Percentiles rank a stretch among this genome's conserved stretches.
These are phyloP conservation scores for Hemileccinum impolitum DNA, from an alignment of 768 basidiomycete species.

Conservation along the genomic window DNA sequence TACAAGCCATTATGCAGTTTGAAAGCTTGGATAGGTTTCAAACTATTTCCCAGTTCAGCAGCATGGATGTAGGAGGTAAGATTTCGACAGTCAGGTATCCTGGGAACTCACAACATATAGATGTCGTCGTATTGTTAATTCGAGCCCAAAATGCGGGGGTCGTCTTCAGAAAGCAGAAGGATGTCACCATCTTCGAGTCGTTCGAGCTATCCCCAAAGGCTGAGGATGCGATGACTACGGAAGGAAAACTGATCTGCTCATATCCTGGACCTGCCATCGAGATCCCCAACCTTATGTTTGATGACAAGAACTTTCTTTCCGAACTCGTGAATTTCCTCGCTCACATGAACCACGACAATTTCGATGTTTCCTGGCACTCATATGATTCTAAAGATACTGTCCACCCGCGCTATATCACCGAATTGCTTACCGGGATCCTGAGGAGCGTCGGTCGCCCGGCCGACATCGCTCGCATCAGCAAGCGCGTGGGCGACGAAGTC, in stretches of 20 bases:
- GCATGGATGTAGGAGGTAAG: slow-evolving; percentile 24
- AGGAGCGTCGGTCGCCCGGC: slow-evolving; percentile 29
- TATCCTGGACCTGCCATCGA: slow-evolving; percentile 44
- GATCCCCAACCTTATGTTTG: slow-evolving; percentile 28
- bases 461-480: slow-evolving; percentile 24
- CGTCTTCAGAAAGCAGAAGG: slow-evolving; percentile 30
- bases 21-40: not conserved
- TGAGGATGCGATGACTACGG: slow-evolving; percentile 30
- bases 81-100: not conserved
- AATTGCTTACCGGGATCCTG: slow-evolving; percentile 44
- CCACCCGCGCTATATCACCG: slow-evolving; percentile 44
- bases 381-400: slow-evolving; percentile 20
- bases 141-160: slow-evolving; percentile 47
- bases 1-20: slow-evolving; percentile 11
- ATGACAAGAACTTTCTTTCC: slow-evolving; percentile 29
- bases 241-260: slow-evolving; percentile 41
- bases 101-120: slow-evolving; percentile 22
- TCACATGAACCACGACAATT: slow-evolving; percentile 28
- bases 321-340: slow-evolving; percentile 39
- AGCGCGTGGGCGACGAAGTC: slow-evolving; percentile 34
- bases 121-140: slow-evolving; percentile 37
- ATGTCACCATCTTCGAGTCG: slow-evolving; percentile 1
- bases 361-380: slow-evolving; percentile 24
- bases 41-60: slow-evolving; percentile 6
- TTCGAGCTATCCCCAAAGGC: slow-evolving; percentile 44